A percentile compares a stretch with the other conserved stretches of the same genome.
Conservation (phyloP, 768 basidiomycete species). For the Mycena sanguinolenta region DNA sequence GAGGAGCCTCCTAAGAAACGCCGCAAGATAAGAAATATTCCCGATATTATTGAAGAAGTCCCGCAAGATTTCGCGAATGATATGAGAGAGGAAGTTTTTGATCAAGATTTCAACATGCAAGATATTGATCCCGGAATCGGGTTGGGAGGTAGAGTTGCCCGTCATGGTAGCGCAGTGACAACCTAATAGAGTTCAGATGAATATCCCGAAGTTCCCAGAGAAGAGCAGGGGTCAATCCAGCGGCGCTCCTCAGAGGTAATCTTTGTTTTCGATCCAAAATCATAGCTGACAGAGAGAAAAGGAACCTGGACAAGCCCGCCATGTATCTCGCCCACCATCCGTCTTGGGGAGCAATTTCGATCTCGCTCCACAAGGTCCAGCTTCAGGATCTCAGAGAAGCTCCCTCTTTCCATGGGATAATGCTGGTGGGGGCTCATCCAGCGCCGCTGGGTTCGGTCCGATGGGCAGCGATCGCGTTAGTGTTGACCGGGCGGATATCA, state of each 20-base stretch:
- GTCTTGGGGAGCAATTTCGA: slow-evolving; percentile 63
- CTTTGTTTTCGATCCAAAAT: neutral
- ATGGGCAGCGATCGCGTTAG: slow-evolving; percentile 60
- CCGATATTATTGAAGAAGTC: slow-evolving; percentile 22
- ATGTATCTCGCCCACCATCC: slow-evolving; percentile 70
- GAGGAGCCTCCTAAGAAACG: slow-evolving; percentile 64
- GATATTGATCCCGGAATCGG: slow-evolving; percentile 21
- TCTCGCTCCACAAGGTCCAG: slow-evolving; percentile 51
- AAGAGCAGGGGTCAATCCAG: slow-evolving; percentile 34
- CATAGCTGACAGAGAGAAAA: slow-evolving; percentile 41
- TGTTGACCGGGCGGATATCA: slow-evolving; percentile 66
- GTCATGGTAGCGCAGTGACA: neutral
- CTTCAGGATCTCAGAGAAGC: slow-evolving; percentile 72
- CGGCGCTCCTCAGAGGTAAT: slow-evolving; percentile 72
- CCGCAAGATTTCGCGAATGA: slow-evolving; percentile 25
- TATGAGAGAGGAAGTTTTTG: slow-evolving; percentile 14
- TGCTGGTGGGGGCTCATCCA: slow-evolving; percentile 76
- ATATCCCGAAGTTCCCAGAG: slow-evolving; percentile 10
- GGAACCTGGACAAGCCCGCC: slow-evolving; percentile 91
- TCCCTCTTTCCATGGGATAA: slow-evolving; percentile 89
- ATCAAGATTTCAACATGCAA: slow-evolving; percentile 34
- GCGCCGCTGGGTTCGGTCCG: slow-evolving; percentile 55
- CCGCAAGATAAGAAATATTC: slow-evolving; percentile 51
- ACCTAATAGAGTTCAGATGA: slow-evolving; percentile 7
- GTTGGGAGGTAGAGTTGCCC: slow-evolving; percentile 13